phyloP scores from a whole-genome alignment of 768 basidiomycete genomes.

The Boletus tylopilopsis region DNA sequence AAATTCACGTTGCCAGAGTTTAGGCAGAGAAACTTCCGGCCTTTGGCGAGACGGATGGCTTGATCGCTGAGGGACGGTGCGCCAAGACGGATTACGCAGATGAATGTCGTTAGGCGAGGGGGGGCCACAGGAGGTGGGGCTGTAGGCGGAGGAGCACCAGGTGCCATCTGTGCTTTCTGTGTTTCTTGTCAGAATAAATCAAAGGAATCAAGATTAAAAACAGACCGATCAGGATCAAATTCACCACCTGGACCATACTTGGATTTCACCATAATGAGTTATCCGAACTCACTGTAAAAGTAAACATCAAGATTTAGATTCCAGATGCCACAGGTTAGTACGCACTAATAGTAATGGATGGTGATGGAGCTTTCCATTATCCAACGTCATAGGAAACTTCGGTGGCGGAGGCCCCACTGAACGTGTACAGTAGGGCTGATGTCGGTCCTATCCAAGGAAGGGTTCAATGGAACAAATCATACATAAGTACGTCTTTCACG shows the following conservation, averaged over 20 bases:
- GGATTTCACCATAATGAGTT: conserved; percentile 61
- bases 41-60: conserved; percentile 44
- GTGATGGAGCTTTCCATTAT: conserved; percentile 76
- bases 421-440: conserved; percentile 55
- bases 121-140: conserved; percentile 42
- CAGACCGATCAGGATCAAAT: conserved; percentile 77
- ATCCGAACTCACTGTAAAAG: conserved; percentile 64
- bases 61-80: conserved; percentile 40
- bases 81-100: conserved; percentile 57
- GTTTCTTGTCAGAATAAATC: background rate
- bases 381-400: conserved; percentile 81
- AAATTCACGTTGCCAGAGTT: conserved; percentile 61
- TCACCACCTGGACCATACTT: conserved; percentile 82
- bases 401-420: conserved; percentile 57
- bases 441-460: background rate
- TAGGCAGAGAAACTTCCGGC: conserved; percentile 31
- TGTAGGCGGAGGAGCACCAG: conserved; percentile 41
- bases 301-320: conserved; percentile 1
- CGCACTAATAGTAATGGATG: conserved; percentile 78
- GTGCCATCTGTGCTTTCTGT: conserved; percentile 41
- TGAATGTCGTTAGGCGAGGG: conserved; percentile 41
- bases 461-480: background rate
- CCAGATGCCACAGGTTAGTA: conserved; percentile 16
- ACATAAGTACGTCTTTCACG: conserved; percentile 63
- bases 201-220: background rate